Conservation (phyloP, 345 rosid genomes). For the Gossypium longicalyx region DNA sequence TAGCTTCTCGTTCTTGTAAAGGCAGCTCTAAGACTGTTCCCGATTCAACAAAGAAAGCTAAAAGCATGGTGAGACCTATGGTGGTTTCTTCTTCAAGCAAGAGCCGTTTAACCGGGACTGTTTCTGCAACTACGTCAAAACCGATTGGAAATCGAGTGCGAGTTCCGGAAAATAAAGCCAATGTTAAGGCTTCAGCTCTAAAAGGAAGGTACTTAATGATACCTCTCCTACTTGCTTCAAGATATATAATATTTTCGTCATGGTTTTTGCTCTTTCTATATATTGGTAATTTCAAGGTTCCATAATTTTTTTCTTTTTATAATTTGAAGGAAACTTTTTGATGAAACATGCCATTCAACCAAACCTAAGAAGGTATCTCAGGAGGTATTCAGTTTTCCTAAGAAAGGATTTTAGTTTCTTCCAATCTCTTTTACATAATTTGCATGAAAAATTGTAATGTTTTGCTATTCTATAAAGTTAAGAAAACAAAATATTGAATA, state of each 20-base stretch:
- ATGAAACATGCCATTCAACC: slow-evolving; percentile 31
- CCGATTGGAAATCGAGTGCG: slow-evolving; percentile 25
- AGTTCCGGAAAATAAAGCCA: slow-evolving; percentile 35
- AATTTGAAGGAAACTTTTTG: slow-evolving; percentile 54
- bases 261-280: not conserved
- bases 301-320: slow-evolving; percentile 6
- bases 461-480: not conserved
- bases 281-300: not conserved
- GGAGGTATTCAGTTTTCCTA: slow-evolving; percentile 42
- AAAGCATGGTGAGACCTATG: slow-evolving; percentile 28
- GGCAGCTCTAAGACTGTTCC: slow-evolving; percentile 23
- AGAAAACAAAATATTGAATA: not conserved
- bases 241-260: not conserved
- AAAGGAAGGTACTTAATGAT: slow-evolving; percentile 40
- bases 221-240: not conserved
- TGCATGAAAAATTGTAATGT: not conserved
- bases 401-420: not conserved
- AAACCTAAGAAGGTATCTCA: slow-evolving; percentile 28
- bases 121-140: slow-evolving; percentile 32
- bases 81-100: slow-evolving; percentile 32
- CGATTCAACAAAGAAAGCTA: slow-evolving; percentile 36
- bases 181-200: slow-evolving; percentile 27
- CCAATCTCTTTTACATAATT: not conserved
- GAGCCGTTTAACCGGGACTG: slow-evolving; percentile 26
- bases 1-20: slow-evolving; percentile 61